phyloP scores from a whole-genome alignment of 2,329 filamentous ascomycete genomes.

The Pezicula radicicola region DNA sequence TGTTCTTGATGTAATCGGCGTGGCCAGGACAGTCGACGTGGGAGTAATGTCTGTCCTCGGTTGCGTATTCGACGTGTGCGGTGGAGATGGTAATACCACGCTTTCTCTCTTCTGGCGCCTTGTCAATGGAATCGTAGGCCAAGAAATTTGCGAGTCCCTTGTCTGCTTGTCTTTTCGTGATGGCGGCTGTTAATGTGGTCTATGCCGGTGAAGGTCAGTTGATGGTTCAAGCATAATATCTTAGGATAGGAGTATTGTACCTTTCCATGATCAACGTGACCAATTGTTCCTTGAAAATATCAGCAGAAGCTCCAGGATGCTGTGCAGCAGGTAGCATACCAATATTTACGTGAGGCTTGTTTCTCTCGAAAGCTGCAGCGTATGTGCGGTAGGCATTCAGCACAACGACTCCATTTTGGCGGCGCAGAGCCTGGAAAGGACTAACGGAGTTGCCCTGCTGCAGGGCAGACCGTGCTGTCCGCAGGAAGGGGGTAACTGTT shows the following conservation, averaged over 20 bases:
- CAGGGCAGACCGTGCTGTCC: slow-evolving; percentile 75
- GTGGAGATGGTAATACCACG: slow-evolving; percentile 99
- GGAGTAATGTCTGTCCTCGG: slow-evolving; percentile 92
- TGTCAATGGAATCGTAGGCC: slow-evolving; percentile 97
- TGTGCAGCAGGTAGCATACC: slow-evolving; percentile 49
- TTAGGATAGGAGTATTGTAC: slow-evolving; percentile 41
- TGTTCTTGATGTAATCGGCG: slow-evolving; percentile 99
- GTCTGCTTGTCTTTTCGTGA: slow-evolving; percentile 95
- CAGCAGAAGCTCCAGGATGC: slow-evolving; percentile 8
- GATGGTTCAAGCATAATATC: background rate
- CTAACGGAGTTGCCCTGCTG: slow-evolving; percentile 65
- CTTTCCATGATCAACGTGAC: slow-evolving; percentile 99
- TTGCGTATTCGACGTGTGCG: slow-evolving; percentile 97
- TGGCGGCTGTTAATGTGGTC: slow-evolving; percentile 97
- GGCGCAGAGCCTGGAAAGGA: slow-evolving; percentile 70
- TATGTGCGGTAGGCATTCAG: slow-evolving; percentile 65
- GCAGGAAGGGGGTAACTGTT: slow-evolving; percentile 74
- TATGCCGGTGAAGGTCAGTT: slow-evolving; percentile 33
- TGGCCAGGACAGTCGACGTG: slow-evolving; percentile 99
- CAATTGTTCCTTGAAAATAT: slow-evolving; percentile 73
- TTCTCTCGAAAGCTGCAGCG: slow-evolving; percentile 71
- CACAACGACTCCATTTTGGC: slow-evolving; percentile 60
- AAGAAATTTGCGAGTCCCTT: slow-evolving; percentile 94
- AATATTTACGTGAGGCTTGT: slow-evolving; percentile 98
- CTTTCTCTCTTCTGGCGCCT: slow-evolving; percentile 98